Evolutionary conservation across 108 stramenopile genomes (phyloP).

Genomic region (Chaetoceros muelleri): DNA sequence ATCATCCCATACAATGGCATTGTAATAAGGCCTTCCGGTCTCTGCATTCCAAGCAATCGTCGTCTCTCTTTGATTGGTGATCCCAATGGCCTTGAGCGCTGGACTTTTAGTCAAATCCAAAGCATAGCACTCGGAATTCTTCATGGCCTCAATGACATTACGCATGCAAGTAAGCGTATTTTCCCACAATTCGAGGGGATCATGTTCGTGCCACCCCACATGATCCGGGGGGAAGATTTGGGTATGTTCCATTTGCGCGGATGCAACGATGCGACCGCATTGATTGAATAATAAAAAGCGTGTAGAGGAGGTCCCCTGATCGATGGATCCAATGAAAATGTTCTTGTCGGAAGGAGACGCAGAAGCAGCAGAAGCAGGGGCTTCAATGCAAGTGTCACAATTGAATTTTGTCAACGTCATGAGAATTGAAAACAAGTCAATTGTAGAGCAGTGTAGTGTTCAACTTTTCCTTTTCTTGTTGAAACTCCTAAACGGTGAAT

Average conservation of each 20-base stretch:
- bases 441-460: too few relatives aligned
- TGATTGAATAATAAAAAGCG: slow-evolving; percentile 83
- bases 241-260: slow-evolving; percentile 84
- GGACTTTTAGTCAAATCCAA: slow-evolving; percentile 4
- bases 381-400: too few relatives aligned
- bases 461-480: too few relatives aligned
- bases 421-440: too few relatives aligned
- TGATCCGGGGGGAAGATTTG: slow-evolving; percentile 62
- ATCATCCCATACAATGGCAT: slow-evolving; percentile 98
- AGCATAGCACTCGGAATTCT: slow-evolving; percentile 5
- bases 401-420: too few relatives aligned
- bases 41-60: slow-evolving; percentile 87
- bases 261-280: slow-evolving; percentile 57
- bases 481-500: too few relatives aligned
- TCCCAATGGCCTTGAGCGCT: slow-evolving; percentile 71
- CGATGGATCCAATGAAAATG: slow-evolving; percentile 86
- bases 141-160: slow-evolving; percentile 26
- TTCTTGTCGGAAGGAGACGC: too few relatives aligned
- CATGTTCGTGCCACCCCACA: slow-evolving; percentile 90
- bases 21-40: slow-evolving; percentile 90
- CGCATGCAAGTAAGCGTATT: slow-evolving; percentile 37
- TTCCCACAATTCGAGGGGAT: slow-evolving; percentile 85
- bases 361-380: too few relatives aligned
- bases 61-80: slow-evolving; percentile 99
- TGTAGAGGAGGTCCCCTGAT: slow-evolving; percentile 94